Conservation (phyloP, 169 alveolate species). For the Prorocentrum cordatum region DNA sequence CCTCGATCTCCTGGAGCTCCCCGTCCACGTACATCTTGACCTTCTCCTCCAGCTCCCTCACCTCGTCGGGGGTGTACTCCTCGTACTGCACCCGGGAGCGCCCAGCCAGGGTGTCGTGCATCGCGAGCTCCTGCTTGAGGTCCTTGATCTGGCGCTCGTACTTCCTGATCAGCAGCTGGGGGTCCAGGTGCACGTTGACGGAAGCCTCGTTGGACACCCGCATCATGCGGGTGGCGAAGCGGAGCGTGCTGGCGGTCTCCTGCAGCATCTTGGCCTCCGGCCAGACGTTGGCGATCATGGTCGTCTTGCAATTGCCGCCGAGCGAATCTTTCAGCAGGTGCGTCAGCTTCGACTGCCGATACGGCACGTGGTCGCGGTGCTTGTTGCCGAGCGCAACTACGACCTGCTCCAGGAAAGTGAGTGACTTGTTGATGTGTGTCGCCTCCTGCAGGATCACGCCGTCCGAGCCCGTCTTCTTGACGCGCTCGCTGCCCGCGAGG, state of each 20-base stretch:
- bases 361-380: constrained; percentile 82
- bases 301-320: constrained; percentile 88
- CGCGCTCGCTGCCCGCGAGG: constrained; percentile 91
- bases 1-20: constrained; percentile 54
- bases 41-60: constrained; percentile 54
- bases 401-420: constrained; percentile 85
- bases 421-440: constrained; percentile 84
- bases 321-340: constrained; percentile 79
- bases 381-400: constrained; percentile 88
- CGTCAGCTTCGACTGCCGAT: constrained; percentile 84
- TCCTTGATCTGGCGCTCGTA: constrained; percentile 86
- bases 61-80: constrained; percentile 67
- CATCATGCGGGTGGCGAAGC: constrained; percentile 89
- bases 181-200: constrained; percentile 75
- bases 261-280: constrained; percentile 74
- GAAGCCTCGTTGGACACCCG: constrained; percentile 73
- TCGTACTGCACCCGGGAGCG: constrained; percentile 79
- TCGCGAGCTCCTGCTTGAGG: constrained; percentile 86
- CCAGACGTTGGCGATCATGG: constrained; percentile 86
- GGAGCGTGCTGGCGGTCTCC: constrained; percentile 84
- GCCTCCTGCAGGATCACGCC: constrained; percentile 86
- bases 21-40: constrained; percentile 46
- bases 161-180: constrained; percentile 77
- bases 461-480: constrained; percentile 86
- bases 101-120: constrained; percentile 87